Evolutionary conservation across 2,329 filamentous ascomycete species (phyloP).

Genomic region (Colletotrichum sojae): DNA sequence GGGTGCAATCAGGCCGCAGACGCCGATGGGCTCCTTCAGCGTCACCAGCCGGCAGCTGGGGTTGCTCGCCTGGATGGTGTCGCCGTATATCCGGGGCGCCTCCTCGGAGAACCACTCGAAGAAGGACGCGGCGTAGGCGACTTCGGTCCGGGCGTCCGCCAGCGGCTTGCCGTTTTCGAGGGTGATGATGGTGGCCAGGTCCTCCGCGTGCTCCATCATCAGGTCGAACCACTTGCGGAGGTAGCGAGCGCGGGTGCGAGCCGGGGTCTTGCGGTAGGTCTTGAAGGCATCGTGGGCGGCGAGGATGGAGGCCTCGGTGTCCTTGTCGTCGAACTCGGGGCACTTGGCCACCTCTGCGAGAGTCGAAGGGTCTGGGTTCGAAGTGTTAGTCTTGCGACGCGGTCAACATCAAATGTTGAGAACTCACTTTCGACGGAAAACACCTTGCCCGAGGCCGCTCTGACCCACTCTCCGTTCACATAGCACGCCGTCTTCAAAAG

Average conservation of each 20-base stretch:
- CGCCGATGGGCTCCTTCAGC: constrained; percentile 81
- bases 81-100: constrained; percentile 71
- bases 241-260: constrained; percentile 71
- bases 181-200: constrained; percentile 77
- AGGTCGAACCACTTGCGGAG: constrained; percentile 77
- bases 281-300: constrained; percentile 76
- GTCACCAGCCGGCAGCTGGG: constrained; percentile 72
- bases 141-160: constrained; percentile 71
- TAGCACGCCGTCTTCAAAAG: constrained; percentile 80
- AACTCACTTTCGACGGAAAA: constrained; percentile 76
- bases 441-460: constrained; percentile 78
- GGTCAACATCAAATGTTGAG: neutral
- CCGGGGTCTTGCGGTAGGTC: constrained; percentile 72
- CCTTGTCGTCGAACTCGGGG: constrained; percentile 79
- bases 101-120: constrained; percentile 77
- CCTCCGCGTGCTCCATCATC: constrained; percentile 75
- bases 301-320: constrained; percentile 78
- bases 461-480: constrained; percentile 84
- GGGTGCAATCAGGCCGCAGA: constrained; percentile 81
- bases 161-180: constrained; percentile 81
- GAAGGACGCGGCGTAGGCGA: constrained; percentile 71
- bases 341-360: constrained; percentile 77
- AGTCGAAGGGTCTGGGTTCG: constrained; percentile 76
- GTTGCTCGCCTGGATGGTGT: constrained; percentile 72
- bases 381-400: constrained; percentile 6